These are phyloP conservation scores for Ramaria sp. DNA, from an alignment of 768 basidiomycete genomes.

Conservation along the genomic window DNA sequence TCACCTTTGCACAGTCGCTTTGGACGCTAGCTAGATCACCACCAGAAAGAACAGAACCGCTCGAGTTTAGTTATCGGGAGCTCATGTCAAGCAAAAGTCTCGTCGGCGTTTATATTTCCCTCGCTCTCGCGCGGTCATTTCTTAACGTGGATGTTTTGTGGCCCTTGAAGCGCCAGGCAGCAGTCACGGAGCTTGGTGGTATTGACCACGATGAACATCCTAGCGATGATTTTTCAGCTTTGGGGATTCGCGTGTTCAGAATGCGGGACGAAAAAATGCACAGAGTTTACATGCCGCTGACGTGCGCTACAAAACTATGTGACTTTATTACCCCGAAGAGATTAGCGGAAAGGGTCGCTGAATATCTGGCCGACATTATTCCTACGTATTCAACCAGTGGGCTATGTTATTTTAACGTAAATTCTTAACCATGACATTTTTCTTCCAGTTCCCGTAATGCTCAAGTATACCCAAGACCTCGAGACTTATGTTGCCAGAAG, in stretches of 20 bases:
- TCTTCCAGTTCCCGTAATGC: background rate
- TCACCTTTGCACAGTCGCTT: background rate
- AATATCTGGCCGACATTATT: background rate
- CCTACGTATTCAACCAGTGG: slow-evolving; percentile 1
- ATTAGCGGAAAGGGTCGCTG: background rate
- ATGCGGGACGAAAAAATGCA: slow-evolving; percentile 2
- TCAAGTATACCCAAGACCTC: slow-evolving; percentile 5
- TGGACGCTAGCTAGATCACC: background rate
- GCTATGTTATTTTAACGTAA: background rate
- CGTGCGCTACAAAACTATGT: slow-evolving; percentile 1
- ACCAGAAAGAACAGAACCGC: background rate
- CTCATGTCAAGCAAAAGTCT: background rate
- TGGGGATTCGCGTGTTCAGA: background rate
- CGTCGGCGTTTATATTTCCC: background rate
- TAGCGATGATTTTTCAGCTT: background rate
- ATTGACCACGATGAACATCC: background rate
- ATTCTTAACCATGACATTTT: background rate
- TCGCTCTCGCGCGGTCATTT: slow-evolving; percentile 1
- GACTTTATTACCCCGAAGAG: background rate
- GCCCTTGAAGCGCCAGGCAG: background rate
- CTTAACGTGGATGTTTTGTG: background rate
- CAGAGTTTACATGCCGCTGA: slow-evolving; percentile 1
- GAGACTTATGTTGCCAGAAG: background rate
- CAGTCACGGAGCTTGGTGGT: background rate
- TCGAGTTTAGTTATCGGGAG: background rate